phyloP scores from a whole-genome alignment of 2,329 filamentous ascomycete genomes.

The Saccharata proteae region DNA sequence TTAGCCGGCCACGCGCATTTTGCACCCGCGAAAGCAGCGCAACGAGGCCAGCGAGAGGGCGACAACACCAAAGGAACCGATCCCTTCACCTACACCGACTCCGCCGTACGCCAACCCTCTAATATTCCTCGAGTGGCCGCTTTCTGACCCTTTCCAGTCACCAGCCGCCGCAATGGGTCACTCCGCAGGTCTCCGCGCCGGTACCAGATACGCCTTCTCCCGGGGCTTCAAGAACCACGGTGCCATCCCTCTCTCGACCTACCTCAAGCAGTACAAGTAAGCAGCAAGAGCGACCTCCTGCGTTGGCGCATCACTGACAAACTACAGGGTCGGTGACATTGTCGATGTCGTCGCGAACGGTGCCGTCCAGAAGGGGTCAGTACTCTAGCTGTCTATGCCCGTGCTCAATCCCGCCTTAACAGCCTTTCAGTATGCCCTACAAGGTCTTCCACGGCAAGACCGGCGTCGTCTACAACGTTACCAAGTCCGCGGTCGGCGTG shows the following conservation, averaged over 20 bases:
- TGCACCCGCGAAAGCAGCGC: constrained; percentile 1
- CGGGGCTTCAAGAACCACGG: constrained; percentile 92
- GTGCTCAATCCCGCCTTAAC: constrained; percentile 16
- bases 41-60: constrained; percentile 1
- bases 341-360: constrained; percentile 98
- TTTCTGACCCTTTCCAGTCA: constrained; percentile 6
- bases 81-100: constrained; percentile 4
- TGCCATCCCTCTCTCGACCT: constrained; percentile 85
- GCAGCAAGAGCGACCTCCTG: constrained; percentile 17
- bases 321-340: constrained; percentile 79
- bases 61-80: constrained; percentile 7
- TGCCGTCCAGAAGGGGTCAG: constrained; percentile 95
- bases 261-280: constrained; percentile 86
- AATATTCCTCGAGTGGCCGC: background rate
- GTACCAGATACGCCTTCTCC: constrained; percentile 53
- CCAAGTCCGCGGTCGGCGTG: constrained; percentile 93
- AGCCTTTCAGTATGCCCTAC: constrained; percentile 71
- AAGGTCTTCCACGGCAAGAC: constrained; percentile 98
- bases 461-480: constrained; percentile 96
- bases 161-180: constrained; percentile 39
- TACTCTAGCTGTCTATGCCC: constrained; percentile 22
- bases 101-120: constrained; percentile 5
- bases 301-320: constrained; percentile 4
- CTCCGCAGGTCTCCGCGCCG: constrained; percentile 34
- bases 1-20: constrained; percentile 6